Evolutionary conservation across 768 basidiomycete genomes (phyloP), one percentile per base, ranked within the genome.

Genomic region (Lactarius sp.): DNA sequence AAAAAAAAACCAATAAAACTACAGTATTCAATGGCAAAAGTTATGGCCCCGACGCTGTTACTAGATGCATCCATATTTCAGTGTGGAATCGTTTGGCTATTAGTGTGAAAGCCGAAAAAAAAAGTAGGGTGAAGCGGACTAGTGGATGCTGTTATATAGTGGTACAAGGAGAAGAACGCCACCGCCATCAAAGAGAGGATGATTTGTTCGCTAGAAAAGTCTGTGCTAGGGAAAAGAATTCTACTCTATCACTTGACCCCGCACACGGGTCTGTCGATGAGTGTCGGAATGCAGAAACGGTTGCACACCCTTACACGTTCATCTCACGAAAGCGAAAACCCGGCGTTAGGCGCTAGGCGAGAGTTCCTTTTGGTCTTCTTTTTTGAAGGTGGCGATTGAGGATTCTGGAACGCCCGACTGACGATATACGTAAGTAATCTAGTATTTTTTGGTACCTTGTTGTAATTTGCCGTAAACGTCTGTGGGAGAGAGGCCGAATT

Each of bases 381-480:
- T 60, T 60, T 46, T 59, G 31, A 44, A 59, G 34, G 59, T 22
- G 39, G 34, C 31, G 33, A 34, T 42, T 50, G 39, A 42, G 31
- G 6, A 52, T 60, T 60, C 59, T 60, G 59, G 59, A 60, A 60
- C 52, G 8, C n/a, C 18, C 52, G 42, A 44, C 12, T 4, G 13
- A 16, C 53, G 42, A 53, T 22, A 52, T 59, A 60, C 59, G 59
- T 60, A 60, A 60, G 52, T 52, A 36, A 22, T 52, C 42, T 52
- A 44, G 41, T 27, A 27, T 31, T 37, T 60, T 46, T 22, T 60
- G 59, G 59, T 60, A 36, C 59, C 59, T 60, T 52, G 59, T 33
- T 60, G 50, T 46, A 46, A 60, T 36, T 36, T 60, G 59, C 59
- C 52, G 59, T 60, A 60, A 60, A 20, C n/a, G 50, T 12, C 39